Evolutionary conservation across 2,329 filamentous ascomycete genomes (phyloP), one percentile per base, ranked within the genome.

Genomic region (Stagonosporopsis chrysanthemi): DNA sequence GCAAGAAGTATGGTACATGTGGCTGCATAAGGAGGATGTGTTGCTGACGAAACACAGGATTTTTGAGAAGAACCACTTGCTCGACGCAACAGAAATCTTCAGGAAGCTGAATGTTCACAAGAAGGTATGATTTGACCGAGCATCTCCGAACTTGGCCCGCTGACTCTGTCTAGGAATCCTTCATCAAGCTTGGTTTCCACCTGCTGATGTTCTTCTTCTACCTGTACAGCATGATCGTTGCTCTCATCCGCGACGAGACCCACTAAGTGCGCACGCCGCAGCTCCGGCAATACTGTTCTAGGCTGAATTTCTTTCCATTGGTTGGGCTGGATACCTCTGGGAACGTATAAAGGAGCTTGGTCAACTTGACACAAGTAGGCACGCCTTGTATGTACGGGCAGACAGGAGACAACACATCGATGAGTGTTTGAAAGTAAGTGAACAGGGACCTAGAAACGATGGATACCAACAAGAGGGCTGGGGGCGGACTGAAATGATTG

Each of bases 161-260:
- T 71, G 43, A 71, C 58, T 39, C 6, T 17, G 6, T 14, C 8
- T 36, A 97, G 93, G 95, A 99, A 87, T 98, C 95, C 0, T 99
- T 99, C 79, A 89, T 95, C 83, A 99, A 99, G 83, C 91, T 99
- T 40, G 95, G 94, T 54, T 99, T 99, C 85, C 95, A 99, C 80
- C 84, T 99, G 60, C 79, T 99, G 81, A 97, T 99, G 92, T 99
- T 99, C 87, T 99, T 99, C 88, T 99, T 98, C 87, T 99, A 99
- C 82, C 90, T 99, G 55, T 97, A 97, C 86, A 96, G 91, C 88
- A 96, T 95, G 91, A 95, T 95, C 70, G 94, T 97, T 64, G 94
- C 95, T 66, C 86, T 99, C 63, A 99, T 99, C 83, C 89, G 90
- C 75, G 95, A 98, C 79, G 95, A 99, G 82, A 87, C 90, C 59